Base-by-base conservation (phyloP, 2,329 filamentous ascomycete species). In the Botrytis medusae region DNA sequence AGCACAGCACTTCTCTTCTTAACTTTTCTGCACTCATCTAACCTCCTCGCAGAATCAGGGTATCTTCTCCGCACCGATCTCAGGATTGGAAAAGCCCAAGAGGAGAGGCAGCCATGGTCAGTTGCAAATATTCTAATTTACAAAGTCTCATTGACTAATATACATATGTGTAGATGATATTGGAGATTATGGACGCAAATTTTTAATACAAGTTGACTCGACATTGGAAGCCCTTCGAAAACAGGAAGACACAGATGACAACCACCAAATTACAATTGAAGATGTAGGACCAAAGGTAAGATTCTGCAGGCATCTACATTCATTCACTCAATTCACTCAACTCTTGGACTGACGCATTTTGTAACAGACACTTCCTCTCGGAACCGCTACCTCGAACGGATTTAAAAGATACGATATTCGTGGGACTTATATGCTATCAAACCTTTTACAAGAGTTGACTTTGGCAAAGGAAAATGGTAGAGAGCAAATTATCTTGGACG, bases 231-330 rank as follows among this genome's bases (percentile, higher is more conserved):
- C 89, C 74, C 86, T 99, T 62, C 87, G 94, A 75, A 89, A 90
- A 54, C 92, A 95, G 77, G 96, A 99, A 82, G 96, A 99, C 80
- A 97, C 95, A 44, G 95, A 99, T 83, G 87, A 89, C 73, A 98
- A 99, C 83, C 93, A 94, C 87, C 95, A 98, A 83, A 99, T 99
- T 82, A 99, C 96, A 44, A 97, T 98, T 79, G 96, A 98, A 81
- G 96, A 99, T 83, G 88, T 89, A 76, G 96, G 96, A 0, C 95
- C 96, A 68, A 99, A 98, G 87, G 93, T 92, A 44, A 10, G 68
- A 61, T 22, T 2, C n/a, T 46, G 34, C 57, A 22, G 20, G 2
- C 16, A 25, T 68, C 42, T 37, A 37, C 37, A 37, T 37, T 37
- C 37, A 37, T 37, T 37, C 37, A 37, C 37, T 37, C 4, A 42